Evolutionary conservation across 805 yeast species (phyloP).

Genomic region (Saitoella complicata): DNA sequence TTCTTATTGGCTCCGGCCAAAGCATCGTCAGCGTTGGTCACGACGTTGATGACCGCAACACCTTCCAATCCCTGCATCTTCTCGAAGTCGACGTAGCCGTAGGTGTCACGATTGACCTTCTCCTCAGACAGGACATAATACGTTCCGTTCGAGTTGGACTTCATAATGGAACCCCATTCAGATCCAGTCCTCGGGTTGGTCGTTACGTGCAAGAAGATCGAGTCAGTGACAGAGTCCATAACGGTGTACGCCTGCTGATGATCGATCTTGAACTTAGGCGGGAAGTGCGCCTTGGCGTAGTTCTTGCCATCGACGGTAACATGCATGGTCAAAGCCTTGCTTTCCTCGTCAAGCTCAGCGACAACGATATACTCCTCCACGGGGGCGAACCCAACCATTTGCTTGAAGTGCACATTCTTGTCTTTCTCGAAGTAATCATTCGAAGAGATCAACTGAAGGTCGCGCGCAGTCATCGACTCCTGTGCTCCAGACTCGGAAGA

Average conservation of each 20-base stretch:
- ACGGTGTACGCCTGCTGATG: slow-evolving; percentile 63
- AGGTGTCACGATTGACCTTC: slow-evolving; percentile 54
- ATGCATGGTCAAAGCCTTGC: slow-evolving; percentile 42
- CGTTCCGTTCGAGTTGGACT: slow-evolving; percentile 86
- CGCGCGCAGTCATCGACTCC: too few species aligned
- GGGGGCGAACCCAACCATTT: slow-evolving; percentile 57
- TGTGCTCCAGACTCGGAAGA: too few species aligned
- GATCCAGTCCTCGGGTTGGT: slow-evolving; percentile 32
- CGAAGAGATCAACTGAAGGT: slow-evolving; percentile 29
- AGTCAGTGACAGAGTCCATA: slow-evolving; percentile 51
- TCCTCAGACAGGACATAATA: slow-evolving; percentile 53
- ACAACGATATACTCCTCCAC: slow-evolving; percentile 58
- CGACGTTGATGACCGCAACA: slow-evolving; percentile 56
- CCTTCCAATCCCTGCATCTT: slow-evolving; percentile 75
- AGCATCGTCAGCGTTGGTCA: slow-evolving; percentile 36
- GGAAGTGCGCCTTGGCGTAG: slow-evolving; percentile 70
- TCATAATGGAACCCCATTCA: slow-evolving; percentile 66
- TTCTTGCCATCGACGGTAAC: slow-evolving; percentile 63
- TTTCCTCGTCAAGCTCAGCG: slow-evolving; percentile 38
- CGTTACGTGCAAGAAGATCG: slow-evolving; percentile 73
- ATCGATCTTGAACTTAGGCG: slow-evolving; percentile 43
- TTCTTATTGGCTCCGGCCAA: slow-evolving; percentile 33
- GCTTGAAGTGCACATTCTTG: slow-evolving; percentile 30
- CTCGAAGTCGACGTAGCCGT: slow-evolving; percentile 81
- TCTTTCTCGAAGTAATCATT: slow-evolving; percentile 25